Evolutionary conservation across 495 filamentous ascomycete species (phyloP).

Genomic region (Podospora tetraspora): DNA sequence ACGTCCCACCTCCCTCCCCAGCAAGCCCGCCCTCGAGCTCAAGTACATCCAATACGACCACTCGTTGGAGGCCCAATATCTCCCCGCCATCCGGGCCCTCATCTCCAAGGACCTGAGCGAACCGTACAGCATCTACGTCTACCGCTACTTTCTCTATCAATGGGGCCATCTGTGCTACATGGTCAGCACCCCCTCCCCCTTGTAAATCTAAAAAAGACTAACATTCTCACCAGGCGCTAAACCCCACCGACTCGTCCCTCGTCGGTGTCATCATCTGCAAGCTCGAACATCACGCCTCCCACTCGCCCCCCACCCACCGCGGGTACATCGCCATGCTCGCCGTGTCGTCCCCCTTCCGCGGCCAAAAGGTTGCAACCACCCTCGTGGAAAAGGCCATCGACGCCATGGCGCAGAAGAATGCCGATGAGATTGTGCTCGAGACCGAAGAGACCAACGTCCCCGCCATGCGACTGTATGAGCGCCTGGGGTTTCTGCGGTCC

Average conservation of each 20-base stretch:
- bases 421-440: constrained; percentile 94
- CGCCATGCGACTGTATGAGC: constrained; percentile 89
- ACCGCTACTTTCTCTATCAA: constrained; percentile 97
- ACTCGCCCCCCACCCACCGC: constrained; percentile 66
- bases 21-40: constrained; percentile 49
- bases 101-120: constrained; percentile 98
- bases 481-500: constrained; percentile 84
- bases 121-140: constrained; percentile 99
- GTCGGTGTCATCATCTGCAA: constrained; percentile 96
- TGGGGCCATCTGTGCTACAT: constrained; percentile 96
- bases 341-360: constrained; percentile 69
- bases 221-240: constrained; percentile 55
- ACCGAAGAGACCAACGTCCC: constrained; percentile 93
- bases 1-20: constrained; percentile 14
- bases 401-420: constrained; percentile 75
- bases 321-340: constrained; percentile 99
- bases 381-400: constrained; percentile 89
- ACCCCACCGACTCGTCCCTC: constrained; percentile 46
- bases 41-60: constrained; percentile 81
- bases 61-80: constrained; percentile 69
- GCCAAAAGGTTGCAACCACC: constrained; percentile 83
- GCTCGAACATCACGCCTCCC: constrained; percentile 74
- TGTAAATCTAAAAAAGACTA: constrained; percentile 6
- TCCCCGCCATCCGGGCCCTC: constrained; percentile 81
- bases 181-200: constrained; percentile 39